A percentile compares a stretch with the other conserved stretches of the same genome.
These are phyloP conservation scores for Tremella mesenterica DNA, from an alignment of 768 basidiomycete genomes.

Conservation along the genomic window DNA sequence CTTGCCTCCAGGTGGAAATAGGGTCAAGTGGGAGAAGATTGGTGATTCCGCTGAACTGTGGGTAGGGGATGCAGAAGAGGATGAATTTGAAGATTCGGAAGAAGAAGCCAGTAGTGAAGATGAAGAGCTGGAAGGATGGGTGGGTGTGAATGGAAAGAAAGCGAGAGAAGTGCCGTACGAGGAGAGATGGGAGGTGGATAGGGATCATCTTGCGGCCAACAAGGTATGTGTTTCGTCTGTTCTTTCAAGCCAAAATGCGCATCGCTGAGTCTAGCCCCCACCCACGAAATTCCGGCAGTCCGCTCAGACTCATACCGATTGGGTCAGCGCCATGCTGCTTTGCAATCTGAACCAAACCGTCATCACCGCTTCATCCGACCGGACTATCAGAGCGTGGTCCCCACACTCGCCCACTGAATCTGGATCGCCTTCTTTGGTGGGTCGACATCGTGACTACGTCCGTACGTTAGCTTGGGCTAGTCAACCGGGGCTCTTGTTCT, in stretches of 20 bases:
- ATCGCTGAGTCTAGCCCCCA: slow-evolving; percentile 32
- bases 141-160: slow-evolving; percentile 51
- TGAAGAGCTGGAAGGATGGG: slow-evolving; percentile 23
- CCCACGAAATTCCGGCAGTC: slow-evolving; percentile 66
- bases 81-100: slow-evolving; percentile 52
- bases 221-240: slow-evolving; percentile 14
- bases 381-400: slow-evolving; percentile 85
- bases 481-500: slow-evolving; percentile 37
- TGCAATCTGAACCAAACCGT: slow-evolving; percentile 91
- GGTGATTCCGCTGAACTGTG: slow-evolving; percentile 76
- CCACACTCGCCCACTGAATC: slow-evolving; percentile 61
- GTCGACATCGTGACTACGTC: slow-evolving; percentile 43
- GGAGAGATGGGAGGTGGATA: slow-evolving; percentile 70
- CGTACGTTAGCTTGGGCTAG: slow-evolving; percentile 35
- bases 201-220: slow-evolving; percentile 47
- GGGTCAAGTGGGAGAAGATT: slow-evolving; percentile 52
- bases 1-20: slow-evolving; percentile 6
- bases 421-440: slow-evolving; percentile 23
- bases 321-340: slow-evolving; percentile 89
- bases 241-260: not conserved
- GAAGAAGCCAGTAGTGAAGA: slow-evolving; percentile 19
- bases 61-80: slow-evolving; percentile 57
- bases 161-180: slow-evolving; percentile 57
- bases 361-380: slow-evolving; percentile 89
- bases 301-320: slow-evolving; percentile 82